Evolutionary conservation across 495 filamentous ascomycete species (phyloP).

Genomic region (Aspergillus asperescens): DNA sequence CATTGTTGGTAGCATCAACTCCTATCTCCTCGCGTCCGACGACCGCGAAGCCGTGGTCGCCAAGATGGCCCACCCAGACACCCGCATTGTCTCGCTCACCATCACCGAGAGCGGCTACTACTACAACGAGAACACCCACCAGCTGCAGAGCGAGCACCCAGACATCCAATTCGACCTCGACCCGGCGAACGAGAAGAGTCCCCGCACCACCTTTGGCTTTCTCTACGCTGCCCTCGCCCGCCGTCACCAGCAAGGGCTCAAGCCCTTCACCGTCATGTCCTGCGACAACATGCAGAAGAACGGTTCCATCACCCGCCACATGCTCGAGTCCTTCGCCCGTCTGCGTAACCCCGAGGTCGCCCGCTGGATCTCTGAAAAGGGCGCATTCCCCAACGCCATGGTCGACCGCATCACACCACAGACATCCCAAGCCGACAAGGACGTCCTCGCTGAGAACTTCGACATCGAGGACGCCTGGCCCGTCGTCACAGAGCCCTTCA

Average conservation of each 20-base stretch:
- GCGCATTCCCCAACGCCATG: constrained; percentile 47
- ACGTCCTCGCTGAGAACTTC: constrained; percentile 31
- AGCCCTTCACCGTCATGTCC: constrained; percentile 47
- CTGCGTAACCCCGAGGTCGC: constrained; percentile 38
- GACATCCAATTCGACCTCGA: constrained; percentile 44
- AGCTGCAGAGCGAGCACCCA: constrained; percentile 41
- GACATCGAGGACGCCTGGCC: constrained; percentile 44
- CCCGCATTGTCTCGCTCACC: constrained; percentile 47
- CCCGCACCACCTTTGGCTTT: constrained; percentile 45
- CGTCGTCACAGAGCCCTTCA: constrained; percentile 47
- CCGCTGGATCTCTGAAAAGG: constrained; percentile 39
- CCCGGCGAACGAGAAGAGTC: constrained; percentile 35
- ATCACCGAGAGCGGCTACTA: constrained; percentile 50
- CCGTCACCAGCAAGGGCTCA: constrained; percentile 37
- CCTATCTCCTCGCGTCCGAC: constrained; percentile 44
- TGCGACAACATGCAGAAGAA: constrained; percentile 52
- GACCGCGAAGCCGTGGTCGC: constrained; percentile 43
- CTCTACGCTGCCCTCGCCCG: constrained; percentile 42
- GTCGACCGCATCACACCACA: constrained; percentile 48
- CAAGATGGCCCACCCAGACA: constrained; percentile 49
- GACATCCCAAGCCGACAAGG: constrained; percentile 37
- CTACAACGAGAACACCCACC: constrained; percentile 49
- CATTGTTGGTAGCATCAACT: constrained; percentile 46
- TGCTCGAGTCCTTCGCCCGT: constrained; percentile 44
- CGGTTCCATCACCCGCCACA: constrained; percentile 44